Percentiles rank a stretch among this genome's conserved stretches.
Evolutionary conservation across 2,329 filamentous ascomycete genomes (phyloP).

Genomic region (Aaosphaeria pasadenensis): DNA sequence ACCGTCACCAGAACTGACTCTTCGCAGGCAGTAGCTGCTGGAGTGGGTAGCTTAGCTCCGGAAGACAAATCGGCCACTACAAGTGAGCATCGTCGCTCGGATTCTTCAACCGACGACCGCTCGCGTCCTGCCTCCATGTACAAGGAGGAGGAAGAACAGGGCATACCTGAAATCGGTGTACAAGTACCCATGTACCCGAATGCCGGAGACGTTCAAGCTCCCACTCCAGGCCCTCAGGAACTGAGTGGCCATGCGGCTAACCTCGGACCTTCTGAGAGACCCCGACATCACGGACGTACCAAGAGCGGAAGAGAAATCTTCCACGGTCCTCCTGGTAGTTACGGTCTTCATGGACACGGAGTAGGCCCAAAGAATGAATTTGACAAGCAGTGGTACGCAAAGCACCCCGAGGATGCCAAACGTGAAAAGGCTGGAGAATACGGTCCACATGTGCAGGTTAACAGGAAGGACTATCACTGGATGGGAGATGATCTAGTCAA

Average conservation of each 20-base stretch:
- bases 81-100: constrained; percentile 16
- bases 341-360: constrained; percentile 88
- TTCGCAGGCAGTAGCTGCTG: constrained; percentile 78
- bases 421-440: constrained; percentile 72
- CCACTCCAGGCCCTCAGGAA: constrained; percentile 67
- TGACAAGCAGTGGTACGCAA: constrained; percentile 88
- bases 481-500: constrained; percentile 88
- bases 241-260: constrained; percentile 38
- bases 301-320: constrained; percentile 69
- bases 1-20: constrained; percentile 89
- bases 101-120: constrained; percentile 25
- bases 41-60: constrained; percentile 62
- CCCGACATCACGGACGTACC: constrained; percentile 62
- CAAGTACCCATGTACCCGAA: constrained; percentile 92
- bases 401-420: constrained; percentile 75
- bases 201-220: constrained; percentile 93
- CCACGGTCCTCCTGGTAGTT: constrained; percentile 78
- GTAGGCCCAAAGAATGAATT: constrained; percentile 73
- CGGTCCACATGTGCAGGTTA: constrained; percentile 55
- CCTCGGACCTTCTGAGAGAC: constrained; percentile 54
- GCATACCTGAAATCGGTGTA: constrained; percentile 88
- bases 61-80: constrained; percentile 29
- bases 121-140: constrained; percentile 56
- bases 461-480: constrained; percentile 74
- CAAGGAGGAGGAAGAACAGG: constrained; percentile 63